Percentiles rank a stretch among this genome's conserved stretches.
These are phyloP conservation scores for Arachnomyces sp. DNA, from an alignment of 2,329 filamentous ascomycete species.

Conservation along the genomic window DNA sequence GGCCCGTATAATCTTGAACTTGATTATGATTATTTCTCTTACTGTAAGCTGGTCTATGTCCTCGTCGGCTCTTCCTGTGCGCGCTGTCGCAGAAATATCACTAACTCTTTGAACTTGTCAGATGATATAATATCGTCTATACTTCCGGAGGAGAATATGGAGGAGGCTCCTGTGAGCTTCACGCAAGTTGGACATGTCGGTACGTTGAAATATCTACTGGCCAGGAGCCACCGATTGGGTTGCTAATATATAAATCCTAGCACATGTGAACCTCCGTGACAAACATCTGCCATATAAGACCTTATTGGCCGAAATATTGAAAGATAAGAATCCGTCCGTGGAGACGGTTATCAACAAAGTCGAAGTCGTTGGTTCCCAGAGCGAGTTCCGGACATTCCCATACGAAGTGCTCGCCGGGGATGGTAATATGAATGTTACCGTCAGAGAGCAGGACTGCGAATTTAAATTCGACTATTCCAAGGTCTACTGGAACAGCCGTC, in stretches of 20 bases:
- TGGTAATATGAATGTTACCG: slow-evolving; percentile 73
- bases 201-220: slow-evolving; percentile 32
- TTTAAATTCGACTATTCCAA: slow-evolving; percentile 92
- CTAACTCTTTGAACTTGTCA: slow-evolving; percentile 23
- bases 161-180: slow-evolving; percentile 78
- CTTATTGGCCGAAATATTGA: slow-evolving; percentile 72
- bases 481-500: slow-evolving; percentile 94
- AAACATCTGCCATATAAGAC: slow-evolving; percentile 78
- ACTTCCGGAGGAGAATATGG: slow-evolving; percentile 68
- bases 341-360: slow-evolving; percentile 93
- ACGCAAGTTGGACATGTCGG: slow-evolving; percentile 81
- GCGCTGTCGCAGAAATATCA: neutral
- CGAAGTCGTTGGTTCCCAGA: slow-evolving; percentile 76
- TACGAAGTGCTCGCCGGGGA: slow-evolving; percentile 84
- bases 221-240: slow-evolving; percentile 7
- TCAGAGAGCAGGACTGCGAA: slow-evolving; percentile 72
- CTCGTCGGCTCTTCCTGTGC: slow-evolving; percentile 6
- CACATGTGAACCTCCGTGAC: slow-evolving; percentile 82
- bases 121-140: slow-evolving; percentile 77
- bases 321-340: slow-evolving; percentile 79
- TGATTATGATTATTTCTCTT: slow-evolving; percentile 79
- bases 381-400: slow-evolving; percentile 80
- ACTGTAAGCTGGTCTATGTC: slow-evolving; percentile 46
- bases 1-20: slow-evolving; percentile 68
- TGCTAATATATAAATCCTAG: slow-evolving; percentile 34